phyloP scores from a whole-genome alignment of 169 alveolate genomes.

The Sarcocystis neurona region DNA sequence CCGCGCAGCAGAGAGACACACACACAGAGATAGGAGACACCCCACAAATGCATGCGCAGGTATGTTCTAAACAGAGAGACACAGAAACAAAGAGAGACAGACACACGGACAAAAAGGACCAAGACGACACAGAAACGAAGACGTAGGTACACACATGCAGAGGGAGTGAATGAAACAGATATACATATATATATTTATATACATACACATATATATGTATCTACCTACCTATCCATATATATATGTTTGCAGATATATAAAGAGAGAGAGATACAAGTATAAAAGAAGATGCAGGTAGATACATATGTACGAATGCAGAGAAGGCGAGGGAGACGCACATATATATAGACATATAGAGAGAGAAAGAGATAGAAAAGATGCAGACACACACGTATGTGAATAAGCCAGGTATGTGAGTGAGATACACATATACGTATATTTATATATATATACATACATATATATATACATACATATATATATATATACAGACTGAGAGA shows the following conservation, averaged over 20 bases:
- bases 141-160: conserved; percentile 32
- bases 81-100: not conserved
- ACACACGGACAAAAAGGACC: not conserved
- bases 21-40: not conserved
- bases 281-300: not conserved
- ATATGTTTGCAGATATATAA: not conserved
- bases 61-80: conserved; percentile 2
- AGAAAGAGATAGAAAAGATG: not conserved
- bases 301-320: not conserved
- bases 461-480: not conserved
- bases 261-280: not conserved
- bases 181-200: not conserved
- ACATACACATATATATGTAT: conserved; percentile 16
- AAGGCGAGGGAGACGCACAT: too few species aligned
- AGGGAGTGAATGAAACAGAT: not conserved
- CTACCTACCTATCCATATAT: not conserved
- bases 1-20: not conserved
- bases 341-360: not conserved
- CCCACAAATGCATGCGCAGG: conserved; percentile 1
- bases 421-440: not conserved
- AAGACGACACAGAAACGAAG: not conserved
- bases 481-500: not conserved
- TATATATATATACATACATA: not conserved
- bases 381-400: not conserved
- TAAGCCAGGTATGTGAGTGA: not conserved